Conservation (phyloP, 2,329 filamentous ascomycete genomes). For the Gaeumannomyces tritici region DNA sequence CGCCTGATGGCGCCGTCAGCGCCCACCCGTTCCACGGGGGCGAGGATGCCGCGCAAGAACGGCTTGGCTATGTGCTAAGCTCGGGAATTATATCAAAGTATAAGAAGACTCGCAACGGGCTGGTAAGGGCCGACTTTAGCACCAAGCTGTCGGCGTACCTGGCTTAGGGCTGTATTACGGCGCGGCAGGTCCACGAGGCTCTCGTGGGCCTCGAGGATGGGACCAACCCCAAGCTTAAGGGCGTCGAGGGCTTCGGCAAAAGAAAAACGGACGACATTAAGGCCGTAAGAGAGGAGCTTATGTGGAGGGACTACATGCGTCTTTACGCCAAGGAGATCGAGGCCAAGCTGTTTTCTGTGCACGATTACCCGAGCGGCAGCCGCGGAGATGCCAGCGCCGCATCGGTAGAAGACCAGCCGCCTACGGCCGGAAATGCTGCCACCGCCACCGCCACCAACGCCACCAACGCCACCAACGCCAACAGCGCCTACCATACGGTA, state of each 20-base stretch:
- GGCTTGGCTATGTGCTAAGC: conserved; percentile 50
- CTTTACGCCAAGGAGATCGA: conserved; percentile 65
- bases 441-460: too few species aligned
- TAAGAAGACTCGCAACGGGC: conserved; percentile 61
- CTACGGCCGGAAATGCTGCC: neutral
- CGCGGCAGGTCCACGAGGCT: conserved; percentile 61
- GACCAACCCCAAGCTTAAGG: conserved; percentile 25
- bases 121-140: conserved; percentile 61
- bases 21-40: conserved; percentile 62
- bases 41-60: conserved; percentile 47
- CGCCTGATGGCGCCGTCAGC: conserved; percentile 39
- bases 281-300: conserved; percentile 60
- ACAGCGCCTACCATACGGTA: neutral
- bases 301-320: conserved; percentile 77
- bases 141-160: conserved; percentile 70
- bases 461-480: too few species aligned
- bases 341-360: conserved; percentile 50
- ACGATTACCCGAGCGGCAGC: conserved; percentile 30
- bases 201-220: conserved; percentile 63
- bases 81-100: conserved; percentile 54
- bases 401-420: neutral
- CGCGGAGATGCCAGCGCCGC: neutral
- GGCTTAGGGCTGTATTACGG: conserved; percentile 61
- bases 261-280: conserved; percentile 66
- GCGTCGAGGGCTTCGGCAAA: conserved; percentile 48